phyloP scores from a whole-genome alignment of 116 monocot genomes.

The Posidonia oceanica region DNA sequence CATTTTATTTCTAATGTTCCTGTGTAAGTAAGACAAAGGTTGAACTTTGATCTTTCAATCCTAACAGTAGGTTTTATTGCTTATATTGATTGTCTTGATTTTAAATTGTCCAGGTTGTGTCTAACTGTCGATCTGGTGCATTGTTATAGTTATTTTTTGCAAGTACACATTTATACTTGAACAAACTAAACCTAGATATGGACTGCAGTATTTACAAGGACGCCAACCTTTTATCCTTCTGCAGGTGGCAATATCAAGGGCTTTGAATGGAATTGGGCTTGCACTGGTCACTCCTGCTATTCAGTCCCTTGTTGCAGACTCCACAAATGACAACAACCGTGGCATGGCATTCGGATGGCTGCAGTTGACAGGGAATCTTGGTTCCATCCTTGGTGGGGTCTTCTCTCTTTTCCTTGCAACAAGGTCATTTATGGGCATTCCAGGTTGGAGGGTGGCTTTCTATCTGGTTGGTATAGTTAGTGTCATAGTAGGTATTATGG shows the following conservation, averaged over 20 bases:
- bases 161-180: too few species aligned
- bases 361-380: conserved; percentile 50
- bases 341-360: conserved; percentile 89
- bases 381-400: conserved; percentile 67
- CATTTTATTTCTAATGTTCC: too few species aligned
- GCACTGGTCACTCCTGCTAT: conserved; percentile 78
- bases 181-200: neutral
- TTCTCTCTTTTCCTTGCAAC: conserved; percentile 55
- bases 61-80: too few species aligned
- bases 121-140: too few species aligned
- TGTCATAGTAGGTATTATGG: conserved; percentile 47
- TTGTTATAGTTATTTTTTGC: too few species aligned
- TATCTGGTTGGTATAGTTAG: conserved; percentile 71
- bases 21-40: too few species aligned
- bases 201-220: neutral
- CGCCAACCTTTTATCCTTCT: neutral
- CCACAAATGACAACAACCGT: conserved; percentile 71
- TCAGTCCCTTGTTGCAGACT: conserved; percentile 78
- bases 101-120: too few species aligned
- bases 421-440: conserved; percentile 56
- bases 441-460: conserved; percentile 86
- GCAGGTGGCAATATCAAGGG: conserved; percentile 78
- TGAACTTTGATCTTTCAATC: too few species aligned
- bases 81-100: too few species aligned
- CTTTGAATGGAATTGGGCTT: conserved; percentile 70